These are phyloP conservation scores for Wickerhamomyces silvicola DNA, from an alignment of 805 yeast species.

Conservation along the genomic window DNA sequence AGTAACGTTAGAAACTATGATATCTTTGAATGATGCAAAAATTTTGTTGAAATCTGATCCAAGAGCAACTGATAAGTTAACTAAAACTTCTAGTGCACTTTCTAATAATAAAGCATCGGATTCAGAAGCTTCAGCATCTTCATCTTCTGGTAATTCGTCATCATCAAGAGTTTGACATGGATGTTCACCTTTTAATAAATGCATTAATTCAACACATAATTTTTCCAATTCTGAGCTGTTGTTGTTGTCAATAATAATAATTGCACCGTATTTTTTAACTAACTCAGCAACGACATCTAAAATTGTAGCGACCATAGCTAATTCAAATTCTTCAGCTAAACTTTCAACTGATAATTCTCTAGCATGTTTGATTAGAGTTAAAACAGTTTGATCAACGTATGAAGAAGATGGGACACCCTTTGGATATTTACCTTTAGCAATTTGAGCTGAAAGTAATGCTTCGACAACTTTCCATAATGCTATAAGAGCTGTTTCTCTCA, in stretches of 20 bases:
- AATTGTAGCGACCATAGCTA: constrained; percentile 71
- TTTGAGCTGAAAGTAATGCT: constrained; percentile 53
- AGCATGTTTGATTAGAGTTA: constrained; percentile 56
- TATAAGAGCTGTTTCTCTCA: constrained; percentile 79
- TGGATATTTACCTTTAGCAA: constrained; percentile 48
- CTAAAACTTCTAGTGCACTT: constrained; percentile 79
- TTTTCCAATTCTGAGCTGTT: constrained; percentile 55
- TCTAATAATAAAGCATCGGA: constrained; percentile 70
- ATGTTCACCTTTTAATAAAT: constrained; percentile 75
- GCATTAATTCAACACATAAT: constrained; percentile 65
- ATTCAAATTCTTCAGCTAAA: constrained; percentile 76
- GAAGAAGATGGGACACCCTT: constrained; percentile 57
- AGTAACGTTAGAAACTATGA: constrained; percentile 48
- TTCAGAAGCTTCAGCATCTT: constrained; percentile 50
- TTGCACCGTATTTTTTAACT: constrained; percentile 64
- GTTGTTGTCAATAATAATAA: constrained; percentile 54
- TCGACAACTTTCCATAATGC: constrained; percentile 79
- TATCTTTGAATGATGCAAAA: constrained; percentile 65
- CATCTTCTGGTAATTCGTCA: constrained; percentile 55
- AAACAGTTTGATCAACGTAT: constrained; percentile 51
- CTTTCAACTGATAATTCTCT: constrained; percentile 58
- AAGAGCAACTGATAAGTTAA: constrained; percentile 67
- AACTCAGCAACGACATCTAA: constrained; percentile 70
- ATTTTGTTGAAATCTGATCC: constrained; percentile 72
- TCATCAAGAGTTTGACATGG: constrained; percentile 75